Base-by-base conservation (phyloP, 2,329 filamentous ascomycete species). In the Scedosporium minutisporum region DNA sequence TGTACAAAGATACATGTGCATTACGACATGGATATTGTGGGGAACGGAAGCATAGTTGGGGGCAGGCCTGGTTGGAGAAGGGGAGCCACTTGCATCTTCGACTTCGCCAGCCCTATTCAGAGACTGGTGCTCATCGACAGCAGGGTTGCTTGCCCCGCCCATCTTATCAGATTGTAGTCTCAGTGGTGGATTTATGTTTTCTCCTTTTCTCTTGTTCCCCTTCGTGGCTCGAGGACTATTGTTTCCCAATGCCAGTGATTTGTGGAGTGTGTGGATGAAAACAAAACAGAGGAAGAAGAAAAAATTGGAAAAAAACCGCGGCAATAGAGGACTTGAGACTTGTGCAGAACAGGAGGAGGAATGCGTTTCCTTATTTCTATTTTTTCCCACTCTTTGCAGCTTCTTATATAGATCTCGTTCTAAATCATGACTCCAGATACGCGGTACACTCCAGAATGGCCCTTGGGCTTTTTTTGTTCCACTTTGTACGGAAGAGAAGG, bases 21-120 rank as follows among this genome's bases (percentile, higher is more conserved):
- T 48, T 48, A 48, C 44, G 16, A 33, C 7, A 27, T 60, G 38
- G 42, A 29, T 29, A 41, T 60, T 46, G 23, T n/a, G 58, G 27
- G 25, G n/a, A 18, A 38, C 33, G 14, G 25, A 12, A 25, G 29
- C 4, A 4, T 38, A 23, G n/a, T 9, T 44, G 6, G 27, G 18
- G 57, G n/a, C 23, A 18, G 14, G 55, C 3, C 6, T 6, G 33
- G 18, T 18, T 18, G 23, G 38, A 42, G 12, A n/a, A n/a, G 23
- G 14, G 9, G 6, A 25, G n/a, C 41, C 10, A 71, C 77, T 75
- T 69, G 78, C 78, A 72, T 81, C 78, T 57, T 78, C 73, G 46
- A 78, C 72, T 65, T 81, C 78, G 60, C 73, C 74, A 33, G 77
- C 78, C 64, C 78, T 72, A 62, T 75, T 69, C 46, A 76, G 46